Evolutionary conservation across 768 basidiomycete species (phyloP), one percentile per base, ranked within the genome.

Genomic region (Tulasnella sp.): DNA sequence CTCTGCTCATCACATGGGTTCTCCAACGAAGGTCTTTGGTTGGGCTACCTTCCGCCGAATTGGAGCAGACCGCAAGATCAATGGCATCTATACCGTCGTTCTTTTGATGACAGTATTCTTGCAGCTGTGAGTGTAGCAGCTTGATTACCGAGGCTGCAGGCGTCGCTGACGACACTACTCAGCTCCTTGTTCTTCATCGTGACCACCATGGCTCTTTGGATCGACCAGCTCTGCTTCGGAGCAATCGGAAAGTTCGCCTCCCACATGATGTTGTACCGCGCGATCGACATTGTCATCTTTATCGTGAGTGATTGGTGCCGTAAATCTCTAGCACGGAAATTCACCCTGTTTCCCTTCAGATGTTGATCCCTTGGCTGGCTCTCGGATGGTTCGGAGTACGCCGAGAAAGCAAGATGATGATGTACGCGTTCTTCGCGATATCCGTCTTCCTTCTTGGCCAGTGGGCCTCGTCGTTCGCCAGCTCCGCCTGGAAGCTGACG

Each of bases 41-140:
- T 95, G 93, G 93, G 92, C 93, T 83, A 95, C 93, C 0, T 95
- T 94, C 88, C 93, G 93, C 83, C 91, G 92, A 77, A 89, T 94
- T 74, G 93, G 93, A 48, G 92, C 93, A 15, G 92, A 90, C 7
- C 84, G 89, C 80, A 86, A 86, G 15, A 93, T 94, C 84, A 92
- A 91, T 83, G 88, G 90, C 46, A 83, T 92, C 79, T 94, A 94
- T 86, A 92, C 90, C 40, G n/a, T 79, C n/a, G 78, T 79, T 32
- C 78, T 79, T 35, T 26, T 70, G n/a, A 74, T 79, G 74, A 51
- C 74, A 3, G 69, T 76, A 1, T 29, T 76, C 26, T 75, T 79
- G 42, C 78, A 78, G 51, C 73, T 78, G 78, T 73, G 51, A 23
- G 72, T 57, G 26, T 4, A 32, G 11, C 7, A 10, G 4, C 16